Conservation (phyloP, 169 alveolate species). For the Babesia ovis region DNA sequence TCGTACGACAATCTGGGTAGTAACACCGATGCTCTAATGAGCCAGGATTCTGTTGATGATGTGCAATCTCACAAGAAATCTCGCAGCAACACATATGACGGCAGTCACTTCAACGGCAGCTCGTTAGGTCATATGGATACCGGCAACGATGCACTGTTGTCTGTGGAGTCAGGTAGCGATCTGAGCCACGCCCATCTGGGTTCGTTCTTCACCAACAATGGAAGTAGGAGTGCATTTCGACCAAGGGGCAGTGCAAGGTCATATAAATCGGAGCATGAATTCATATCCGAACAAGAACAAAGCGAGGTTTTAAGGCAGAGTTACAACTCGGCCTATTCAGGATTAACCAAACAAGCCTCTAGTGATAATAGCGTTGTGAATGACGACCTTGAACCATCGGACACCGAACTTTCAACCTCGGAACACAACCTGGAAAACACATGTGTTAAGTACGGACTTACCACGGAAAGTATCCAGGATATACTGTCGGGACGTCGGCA, state of each 20-base stretch:
- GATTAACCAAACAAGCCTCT: background rate
- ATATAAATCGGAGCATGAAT: background rate
- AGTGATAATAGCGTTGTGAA: background rate
- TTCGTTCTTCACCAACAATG: background rate
- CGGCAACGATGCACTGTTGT: background rate
- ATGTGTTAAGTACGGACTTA: slow-evolving; percentile 21
- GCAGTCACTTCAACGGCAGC: background rate
- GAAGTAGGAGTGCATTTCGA: background rate
- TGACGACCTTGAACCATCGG: background rate
- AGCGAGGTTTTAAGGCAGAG: background rate
- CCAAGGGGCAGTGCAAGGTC: slow-evolving; percentile 2
- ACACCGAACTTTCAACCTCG: background rate
- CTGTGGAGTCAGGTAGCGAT: background rate
- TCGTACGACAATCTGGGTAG: background rate
- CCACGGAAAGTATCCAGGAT: slow-evolving; percentile 21
- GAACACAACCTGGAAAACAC: slow-evolving; percentile 2
- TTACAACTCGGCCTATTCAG: background rate
- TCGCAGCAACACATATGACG: too few species aligned
- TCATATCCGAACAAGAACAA: background rate
- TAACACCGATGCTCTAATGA: background rate
- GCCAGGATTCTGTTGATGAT: too few species aligned
- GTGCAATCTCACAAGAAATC: too few species aligned
- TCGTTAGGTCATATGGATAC: background rate
- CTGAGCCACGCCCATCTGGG: background rate
- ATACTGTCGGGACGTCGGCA: slow-evolving; percentile 10